Base-by-base conservation (phyloP, 2,329 filamentous ascomycete genomes). In the Clarireedia monteithiana region DNA sequence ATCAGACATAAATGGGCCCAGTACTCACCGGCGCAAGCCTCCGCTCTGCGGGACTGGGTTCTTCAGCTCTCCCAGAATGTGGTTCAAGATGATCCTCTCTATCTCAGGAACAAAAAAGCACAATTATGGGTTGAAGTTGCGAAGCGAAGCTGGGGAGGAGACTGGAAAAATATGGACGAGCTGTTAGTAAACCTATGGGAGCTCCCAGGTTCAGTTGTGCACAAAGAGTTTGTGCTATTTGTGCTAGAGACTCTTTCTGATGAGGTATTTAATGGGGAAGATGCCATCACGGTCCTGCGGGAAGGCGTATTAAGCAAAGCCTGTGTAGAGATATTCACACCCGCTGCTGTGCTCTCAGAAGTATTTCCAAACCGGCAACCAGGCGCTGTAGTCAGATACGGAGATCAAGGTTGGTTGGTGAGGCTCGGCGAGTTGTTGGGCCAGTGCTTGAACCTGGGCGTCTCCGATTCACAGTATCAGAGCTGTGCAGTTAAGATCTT, bases 141-240 rank as follows among this genome's bases (percentile, higher is more conserved):
- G 42, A 97, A 97, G 75, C 82, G 92, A 65, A 88, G 84, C 68
- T 99, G 94, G 94, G 89, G 81, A n/a, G 78, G 83, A 34, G 88
- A 94, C 59, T 99, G 95, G 94, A 84, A 88, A 76, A 85, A 95
- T 68, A 96, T 99, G 92, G 95, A 99, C 70, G 75, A 84, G 60
- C 79, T 88, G 67, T 79, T 99, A 55, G 82, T 91, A 46, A 81
- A 84, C 65, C 77, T 97, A 20, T 99, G 94, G 94, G 85, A 91
- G 69, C 71, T 79, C 15, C 77, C 77, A 17, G 79, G 82, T 61
- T 80, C 80, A 26, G 72, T 78, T 34, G 80, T 80, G 6, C 81
- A 85, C 69, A 94, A 95, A 71, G 88, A 94, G 68, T 81, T 97
- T 55, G 91, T 96, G 34, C 79, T 99, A 36, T 87, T 86, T 58